These are phyloP conservation scores for Sporothrix globosa DNA, from an alignment of 2,329 filamentous ascomycete genomes.

Conservation along the genomic window DNA sequence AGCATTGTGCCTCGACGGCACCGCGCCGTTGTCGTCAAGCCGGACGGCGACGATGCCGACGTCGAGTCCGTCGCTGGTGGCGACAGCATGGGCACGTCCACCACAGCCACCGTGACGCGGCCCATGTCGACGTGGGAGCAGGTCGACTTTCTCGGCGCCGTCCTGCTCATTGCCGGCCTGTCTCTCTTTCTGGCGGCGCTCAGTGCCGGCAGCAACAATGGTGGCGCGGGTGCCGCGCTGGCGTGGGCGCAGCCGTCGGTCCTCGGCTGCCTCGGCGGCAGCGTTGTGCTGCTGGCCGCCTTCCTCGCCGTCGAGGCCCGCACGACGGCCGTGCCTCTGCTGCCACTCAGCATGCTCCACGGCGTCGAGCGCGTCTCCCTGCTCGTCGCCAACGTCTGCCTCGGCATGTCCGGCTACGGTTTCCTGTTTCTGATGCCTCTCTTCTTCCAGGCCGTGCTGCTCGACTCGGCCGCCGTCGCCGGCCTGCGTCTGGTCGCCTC, in stretches of 20 bases:
- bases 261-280: conserved; percentile 50
- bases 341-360: conserved; percentile 60
- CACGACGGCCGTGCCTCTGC: conserved; percentile 56
- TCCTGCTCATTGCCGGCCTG: conserved; percentile 61
- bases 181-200: conserved; percentile 60
- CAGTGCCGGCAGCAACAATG: conserved; percentile 58
- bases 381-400: conserved; percentile 62
- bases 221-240: conserved; percentile 42
- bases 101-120: neutral
- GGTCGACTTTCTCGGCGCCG: conserved; percentile 61
- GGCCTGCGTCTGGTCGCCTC: conserved; percentile 67
- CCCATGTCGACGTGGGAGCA: conserved; percentile 53
- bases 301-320: conserved; percentile 55
- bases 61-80: no score
- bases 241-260: conserved; percentile 57
- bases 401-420: conserved; percentile 64
- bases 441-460: conserved; percentile 69
- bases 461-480: conserved; percentile 65
- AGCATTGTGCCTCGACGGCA: neutral
- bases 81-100: no score
- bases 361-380: conserved; percentile 58
- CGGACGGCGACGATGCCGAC: conserved; percentile 10
- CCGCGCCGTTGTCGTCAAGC: neutral
- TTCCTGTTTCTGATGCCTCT: conserved; percentile 71
- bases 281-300: conserved; percentile 48